Evolutionary conservation across 148 eudicot genomes (phyloP).

Genomic region (Rhododendron ferrugineum): DNA sequence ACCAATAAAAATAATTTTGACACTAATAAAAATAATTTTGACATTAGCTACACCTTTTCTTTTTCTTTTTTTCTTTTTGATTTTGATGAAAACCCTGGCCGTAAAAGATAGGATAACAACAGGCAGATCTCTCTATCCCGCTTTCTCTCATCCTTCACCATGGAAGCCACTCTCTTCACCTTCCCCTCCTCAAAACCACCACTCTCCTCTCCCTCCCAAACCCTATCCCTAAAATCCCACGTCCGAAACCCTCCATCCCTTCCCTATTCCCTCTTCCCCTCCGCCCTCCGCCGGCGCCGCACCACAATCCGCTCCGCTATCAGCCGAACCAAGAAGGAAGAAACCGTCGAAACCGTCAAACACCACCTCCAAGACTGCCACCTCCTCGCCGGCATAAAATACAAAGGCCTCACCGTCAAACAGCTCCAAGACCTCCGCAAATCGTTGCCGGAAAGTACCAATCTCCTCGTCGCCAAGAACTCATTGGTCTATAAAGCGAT

Average conservation of each 20-base stretch:
- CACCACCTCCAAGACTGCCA: conserved; percentile 64
- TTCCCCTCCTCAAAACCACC: conserved; percentile 18
- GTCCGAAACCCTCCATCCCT: conserved; percentile 22
- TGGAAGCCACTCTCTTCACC: conserved; percentile 29
- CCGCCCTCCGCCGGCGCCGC: not conserved
- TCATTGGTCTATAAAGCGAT: conserved; percentile 75
- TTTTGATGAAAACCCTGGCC: too few relatives aligned
- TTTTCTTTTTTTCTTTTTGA: too few relatives aligned
- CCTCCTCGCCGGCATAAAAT: conserved; percentile 74
- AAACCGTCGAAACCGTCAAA: conserved; percentile 66
- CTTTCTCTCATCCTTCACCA: conserved; percentile 7
- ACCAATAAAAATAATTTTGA: too few relatives aligned
- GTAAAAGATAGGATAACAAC: too few relatives aligned
- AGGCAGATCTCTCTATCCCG: not conserved
- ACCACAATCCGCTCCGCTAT: conserved; percentile 54
- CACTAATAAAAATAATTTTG: too few relatives aligned
- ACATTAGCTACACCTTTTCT: too few relatives aligned
- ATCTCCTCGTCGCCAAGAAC: conserved; percentile 75
- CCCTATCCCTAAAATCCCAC: conserved; percentile 24
- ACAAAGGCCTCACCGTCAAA: conserved; percentile 75
- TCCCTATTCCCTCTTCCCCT: not conserved
- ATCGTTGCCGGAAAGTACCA: conserved; percentile 56
- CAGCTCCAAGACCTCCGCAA: conserved; percentile 71
- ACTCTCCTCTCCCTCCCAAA: not conserved
- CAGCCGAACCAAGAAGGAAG: conserved; percentile 77